Evolutionary conservation across 2,329 filamentous ascomycete genomes (phyloP).

Genomic region (Fusarium sp.): DNA sequence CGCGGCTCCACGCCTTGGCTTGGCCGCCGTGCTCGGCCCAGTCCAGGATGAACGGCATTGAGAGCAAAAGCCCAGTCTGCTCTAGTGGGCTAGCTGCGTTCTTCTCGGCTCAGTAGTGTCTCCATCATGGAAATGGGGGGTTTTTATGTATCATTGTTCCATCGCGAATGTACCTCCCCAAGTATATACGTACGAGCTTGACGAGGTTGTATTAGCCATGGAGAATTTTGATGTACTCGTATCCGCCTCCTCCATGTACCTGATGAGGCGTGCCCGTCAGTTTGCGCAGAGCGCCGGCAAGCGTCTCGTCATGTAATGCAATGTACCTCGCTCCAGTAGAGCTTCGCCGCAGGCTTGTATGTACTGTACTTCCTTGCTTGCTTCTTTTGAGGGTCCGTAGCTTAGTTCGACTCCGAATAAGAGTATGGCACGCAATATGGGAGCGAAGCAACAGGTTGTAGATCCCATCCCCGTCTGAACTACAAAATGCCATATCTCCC

Average conservation of each 20-base stretch:
- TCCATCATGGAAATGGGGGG: slow-evolving; percentile 26
- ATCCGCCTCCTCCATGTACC: slow-evolving; percentile 38
- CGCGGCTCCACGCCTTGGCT: slow-evolving; percentile 26
- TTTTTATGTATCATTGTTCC: slow-evolving; percentile 40
- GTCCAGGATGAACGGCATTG: slow-evolving; percentile 31
- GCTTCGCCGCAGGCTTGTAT: slow-evolving; percentile 27
- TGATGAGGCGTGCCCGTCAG: slow-evolving; percentile 25
- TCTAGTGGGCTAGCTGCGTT: slow-evolving; percentile 32
- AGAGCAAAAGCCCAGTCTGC: slow-evolving; percentile 19
- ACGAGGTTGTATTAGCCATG: slow-evolving; percentile 42
- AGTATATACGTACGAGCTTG: slow-evolving; percentile 14
- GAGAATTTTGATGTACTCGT: slow-evolving; percentile 30
- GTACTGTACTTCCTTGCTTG: slow-evolving; percentile 17
- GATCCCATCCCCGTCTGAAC: slow-evolving; percentile 39
- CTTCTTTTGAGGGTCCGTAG: slow-evolving; percentile 33
- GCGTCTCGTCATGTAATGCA: slow-evolving; percentile 37
- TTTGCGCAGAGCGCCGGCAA: slow-evolving; percentile 18
- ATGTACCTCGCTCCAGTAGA: slow-evolving; percentile 33
- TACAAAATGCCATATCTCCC: slow-evolving; percentile 47
- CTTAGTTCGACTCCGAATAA: slow-evolving; percentile 30
- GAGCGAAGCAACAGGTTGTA: slow-evolving; percentile 37
- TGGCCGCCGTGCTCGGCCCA: slow-evolving; percentile 10
- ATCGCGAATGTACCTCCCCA: slow-evolving; percentile 26
- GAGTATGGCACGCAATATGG: slow-evolving; percentile 31
- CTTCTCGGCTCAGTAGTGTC: slow-evolving; percentile 38